Evolutionary conservation across 805 yeast genomes (phyloP).

Genomic region (Priceomyces castillae): DNA sequence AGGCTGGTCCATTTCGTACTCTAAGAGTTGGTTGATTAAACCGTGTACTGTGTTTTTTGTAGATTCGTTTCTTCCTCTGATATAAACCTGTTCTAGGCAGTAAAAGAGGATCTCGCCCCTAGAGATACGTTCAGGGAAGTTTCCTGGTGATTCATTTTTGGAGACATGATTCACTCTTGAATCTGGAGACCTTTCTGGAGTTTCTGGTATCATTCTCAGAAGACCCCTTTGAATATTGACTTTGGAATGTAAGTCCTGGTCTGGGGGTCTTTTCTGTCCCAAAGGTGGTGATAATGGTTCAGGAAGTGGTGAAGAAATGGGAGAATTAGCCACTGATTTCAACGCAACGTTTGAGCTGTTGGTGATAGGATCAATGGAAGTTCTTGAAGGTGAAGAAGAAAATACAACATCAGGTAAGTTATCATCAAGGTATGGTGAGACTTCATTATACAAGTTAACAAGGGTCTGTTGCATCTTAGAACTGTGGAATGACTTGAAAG

Average conservation of each 20-base stretch:
- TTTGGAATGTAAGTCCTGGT: not conserved
- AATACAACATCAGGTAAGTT: not conserved
- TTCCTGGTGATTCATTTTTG: not conserved
- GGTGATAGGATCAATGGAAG: conserved; percentile 1
- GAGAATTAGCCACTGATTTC: conserved; percentile 5
- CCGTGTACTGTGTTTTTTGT: conserved; percentile 47
- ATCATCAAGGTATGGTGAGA: conserved; percentile 1
- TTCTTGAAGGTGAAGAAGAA: not conserved
- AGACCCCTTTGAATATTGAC: not conserved
- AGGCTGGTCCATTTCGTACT: conserved; percentile 51
- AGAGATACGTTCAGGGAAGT: conserved; percentile 5
- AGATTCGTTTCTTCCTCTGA: conserved; percentile 29
- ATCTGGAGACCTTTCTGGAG: conserved; percentile 1
- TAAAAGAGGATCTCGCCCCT: conserved; percentile 40
- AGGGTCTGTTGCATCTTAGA: conserved; percentile 11
- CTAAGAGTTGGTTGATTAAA: conserved; percentile 39
- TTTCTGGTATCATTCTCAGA: not conserved
- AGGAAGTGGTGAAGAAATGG: not conserved
- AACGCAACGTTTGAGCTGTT: conserved; percentile 4
- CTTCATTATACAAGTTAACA: conserved; percentile 4
- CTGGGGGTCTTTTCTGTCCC: not conserved
- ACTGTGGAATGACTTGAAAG: conserved; percentile 10
- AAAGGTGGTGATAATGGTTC: not conserved
- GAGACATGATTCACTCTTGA: not conserved
- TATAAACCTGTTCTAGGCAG: conserved; percentile 46